Conservation (phyloP, 352 stramenopile genomes). For the Phytophthora palmivora region DNA sequence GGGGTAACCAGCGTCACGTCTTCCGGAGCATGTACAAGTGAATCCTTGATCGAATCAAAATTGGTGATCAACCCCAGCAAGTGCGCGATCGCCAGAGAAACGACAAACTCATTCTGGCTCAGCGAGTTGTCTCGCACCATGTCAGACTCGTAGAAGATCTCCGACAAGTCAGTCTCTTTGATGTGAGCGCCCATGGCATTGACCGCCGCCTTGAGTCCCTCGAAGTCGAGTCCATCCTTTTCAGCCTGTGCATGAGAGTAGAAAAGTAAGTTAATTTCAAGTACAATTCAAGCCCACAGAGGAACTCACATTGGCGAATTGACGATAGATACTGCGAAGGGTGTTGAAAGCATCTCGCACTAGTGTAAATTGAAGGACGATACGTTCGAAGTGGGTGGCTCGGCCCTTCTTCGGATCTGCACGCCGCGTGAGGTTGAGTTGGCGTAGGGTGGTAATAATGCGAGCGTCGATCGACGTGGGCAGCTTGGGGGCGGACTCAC, state of each 20-base stretch:
- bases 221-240: constrained; percentile 69
- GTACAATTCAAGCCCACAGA: constrained; percentile 4
- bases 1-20: constrained; percentile 42
- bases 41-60: constrained; percentile 59
- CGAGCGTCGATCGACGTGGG: constrained; percentile 68
- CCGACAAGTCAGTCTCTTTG: constrained; percentile 68
- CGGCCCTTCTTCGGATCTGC: constrained; percentile 54
- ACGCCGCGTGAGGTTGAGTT: constrained; percentile 66
- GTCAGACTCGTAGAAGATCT: constrained; percentile 91
- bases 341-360: constrained; percentile 70
- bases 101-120: constrained; percentile 88
- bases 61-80: constrained; percentile 83
- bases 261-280: constrained; percentile 5
- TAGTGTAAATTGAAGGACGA: constrained; percentile 77
- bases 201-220: constrained; percentile 69
- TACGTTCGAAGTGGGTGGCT: constrained; percentile 74
- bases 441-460: constrained; percentile 69
- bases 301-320: constrained; percentile 60
- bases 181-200: constrained; percentile 68
- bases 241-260: constrained; percentile 34
- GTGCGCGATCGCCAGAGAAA: constrained; percentile 86
- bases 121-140: constrained; percentile 88
- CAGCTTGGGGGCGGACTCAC: constrained; percentile 40
- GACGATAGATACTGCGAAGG: constrained; percentile 70
- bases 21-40: constrained; percentile 41